These are phyloP conservation scores for Xerocomus nothofagi DNA, from an alignment of 1,284 basidiomycete genomes.

Conservation along the genomic window DNA sequence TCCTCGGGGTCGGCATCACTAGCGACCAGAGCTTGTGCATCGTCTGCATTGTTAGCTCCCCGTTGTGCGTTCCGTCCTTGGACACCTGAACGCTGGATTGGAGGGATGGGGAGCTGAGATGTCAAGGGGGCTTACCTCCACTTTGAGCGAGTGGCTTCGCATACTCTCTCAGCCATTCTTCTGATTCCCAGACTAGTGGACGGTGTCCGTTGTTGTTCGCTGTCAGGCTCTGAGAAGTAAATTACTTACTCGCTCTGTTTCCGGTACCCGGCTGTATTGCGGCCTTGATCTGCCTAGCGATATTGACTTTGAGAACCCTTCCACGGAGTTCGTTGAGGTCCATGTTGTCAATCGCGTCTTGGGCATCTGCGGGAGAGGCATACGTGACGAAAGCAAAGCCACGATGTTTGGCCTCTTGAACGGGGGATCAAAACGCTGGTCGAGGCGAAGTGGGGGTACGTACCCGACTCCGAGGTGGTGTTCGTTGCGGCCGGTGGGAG, in stretches of 20 bases:
- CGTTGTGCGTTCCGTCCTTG: conserved; percentile 47
- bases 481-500: conserved; percentile 68
- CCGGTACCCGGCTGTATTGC: conserved; percentile 56
- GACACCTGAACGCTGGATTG: conserved; percentile 44
- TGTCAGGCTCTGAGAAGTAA: not conserved
- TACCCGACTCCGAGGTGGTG: conserved; percentile 54
- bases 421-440: conserved; percentile 6
- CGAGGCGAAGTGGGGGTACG: conserved; percentile 10
- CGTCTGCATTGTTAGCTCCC: conserved; percentile 16
- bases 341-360: conserved; percentile 89
- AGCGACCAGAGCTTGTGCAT: conserved; percentile 24
- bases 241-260: conserved; percentile 69
- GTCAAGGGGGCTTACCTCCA: conserved; percentile 52
- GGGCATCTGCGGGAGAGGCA: conserved; percentile 71
- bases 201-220: conserved; percentile 11
- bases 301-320: conserved; percentile 73
- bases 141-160: conserved; percentile 70
- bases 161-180: conserved; percentile 77
- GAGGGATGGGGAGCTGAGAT: conserved; percentile 11
- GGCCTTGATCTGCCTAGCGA: conserved; percentile 72
- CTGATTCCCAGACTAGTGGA: conserved; percentile 78
- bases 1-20: conserved; percentile 42
- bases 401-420: conserved; percentile 71
- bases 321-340: conserved; percentile 78
- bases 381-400: conserved; percentile 83